Percentiles rank a stretch among this genome's conserved stretches.
These are phyloP conservation scores for Amanita jacksonii DNA, from an alignment of 768 basidiomycete genomes.

Conservation along the genomic window DNA sequence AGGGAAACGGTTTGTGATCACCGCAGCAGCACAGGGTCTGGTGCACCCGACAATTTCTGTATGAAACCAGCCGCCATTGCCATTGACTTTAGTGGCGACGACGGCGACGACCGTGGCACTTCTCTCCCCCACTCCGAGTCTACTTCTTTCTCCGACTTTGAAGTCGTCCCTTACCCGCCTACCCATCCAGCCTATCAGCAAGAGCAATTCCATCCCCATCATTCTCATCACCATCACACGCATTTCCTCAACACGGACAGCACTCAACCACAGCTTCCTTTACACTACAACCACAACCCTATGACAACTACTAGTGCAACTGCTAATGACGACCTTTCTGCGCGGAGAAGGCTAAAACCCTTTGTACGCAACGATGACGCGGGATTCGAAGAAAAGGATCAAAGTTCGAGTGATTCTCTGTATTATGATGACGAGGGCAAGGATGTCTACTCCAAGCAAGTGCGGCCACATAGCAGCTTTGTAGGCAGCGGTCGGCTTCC, in stretches of 20 bases:
- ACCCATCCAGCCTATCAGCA: conserved; percentile 26
- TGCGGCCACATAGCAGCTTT: conserved; percentile 25
- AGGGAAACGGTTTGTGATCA: too few species aligned
- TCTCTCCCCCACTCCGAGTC: conserved; percentile 30
- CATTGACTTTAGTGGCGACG: conserved; percentile 44
- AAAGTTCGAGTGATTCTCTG: conserved; percentile 15
- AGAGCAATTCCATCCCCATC: conserved; percentile 16
- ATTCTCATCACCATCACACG: conserved; percentile 9
- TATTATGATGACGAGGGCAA: conserved; percentile 39
- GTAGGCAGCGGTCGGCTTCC: conserved; percentile 51
- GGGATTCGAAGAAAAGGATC: conserved; percentile 18
- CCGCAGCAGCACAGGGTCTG: too few species aligned
- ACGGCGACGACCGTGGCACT: conserved; percentile 33
- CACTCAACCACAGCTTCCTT: conserved; percentile 28
- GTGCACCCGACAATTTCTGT: not conserved
- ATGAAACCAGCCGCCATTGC: conserved; percentile 61
- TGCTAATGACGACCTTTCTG: conserved; percentile 5
- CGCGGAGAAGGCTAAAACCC: conserved; percentile 31
- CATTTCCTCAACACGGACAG: not conserved
- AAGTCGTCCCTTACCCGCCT: conserved; percentile 55
- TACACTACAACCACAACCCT: conserved; percentile 31
- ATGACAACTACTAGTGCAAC: conserved; percentile 21
- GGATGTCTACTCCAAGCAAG: conserved; percentile 40
- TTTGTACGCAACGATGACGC: conserved; percentile 11
- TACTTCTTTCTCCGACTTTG: conserved; percentile 62